Conservation (phyloP, 306 rosid species). For the Prunus fruticosa region DNA sequence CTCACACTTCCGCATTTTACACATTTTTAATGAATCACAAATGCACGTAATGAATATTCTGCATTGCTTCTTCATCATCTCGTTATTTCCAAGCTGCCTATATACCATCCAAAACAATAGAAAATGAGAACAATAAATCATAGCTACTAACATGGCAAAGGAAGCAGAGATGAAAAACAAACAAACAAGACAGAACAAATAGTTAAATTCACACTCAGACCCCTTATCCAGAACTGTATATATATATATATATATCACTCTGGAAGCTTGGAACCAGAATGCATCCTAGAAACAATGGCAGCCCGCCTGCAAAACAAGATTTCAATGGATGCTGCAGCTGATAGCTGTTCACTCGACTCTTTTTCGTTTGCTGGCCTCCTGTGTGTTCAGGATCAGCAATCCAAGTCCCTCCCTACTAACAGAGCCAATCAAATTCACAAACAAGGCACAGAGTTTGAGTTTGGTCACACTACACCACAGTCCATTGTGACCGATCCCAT, state of each 20-base stretch:
- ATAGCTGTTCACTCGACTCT: constrained; percentile 39
- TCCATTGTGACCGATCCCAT: constrained; percentile 33
- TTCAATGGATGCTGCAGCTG: constrained; percentile 31
- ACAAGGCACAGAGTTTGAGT: constrained; percentile 46
- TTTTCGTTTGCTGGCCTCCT: constrained; percentile 62
- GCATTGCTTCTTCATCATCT: neutral
- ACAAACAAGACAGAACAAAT: constrained; percentile 21
- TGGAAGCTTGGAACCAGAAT: constrained; percentile 17
- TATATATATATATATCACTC: constrained; percentile 28
- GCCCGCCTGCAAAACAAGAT: constrained; percentile 32
- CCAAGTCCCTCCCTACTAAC: constrained; percentile 27
- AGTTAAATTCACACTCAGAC: constrained; percentile 7
- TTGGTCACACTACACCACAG: constrained; percentile 29
- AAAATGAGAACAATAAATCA: neutral
- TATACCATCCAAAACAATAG: constrained; percentile 6
- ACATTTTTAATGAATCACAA: neutral
- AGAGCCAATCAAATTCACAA: constrained; percentile 26
- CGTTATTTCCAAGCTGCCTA: constrained; percentile 2
- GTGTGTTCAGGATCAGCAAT: constrained; percentile 52
- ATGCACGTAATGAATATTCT: neutral
- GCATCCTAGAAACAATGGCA: constrained; percentile 39
- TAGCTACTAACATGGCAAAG: neutral
- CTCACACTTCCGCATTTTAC: neutral
- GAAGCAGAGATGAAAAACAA: neutral
- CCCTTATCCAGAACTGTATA: constrained; percentile 6